These are phyloP conservation scores for Penicilliopsis zonata DNA, from an alignment of 495 filamentous ascomycete genomes.

Conservation along the genomic window DNA sequence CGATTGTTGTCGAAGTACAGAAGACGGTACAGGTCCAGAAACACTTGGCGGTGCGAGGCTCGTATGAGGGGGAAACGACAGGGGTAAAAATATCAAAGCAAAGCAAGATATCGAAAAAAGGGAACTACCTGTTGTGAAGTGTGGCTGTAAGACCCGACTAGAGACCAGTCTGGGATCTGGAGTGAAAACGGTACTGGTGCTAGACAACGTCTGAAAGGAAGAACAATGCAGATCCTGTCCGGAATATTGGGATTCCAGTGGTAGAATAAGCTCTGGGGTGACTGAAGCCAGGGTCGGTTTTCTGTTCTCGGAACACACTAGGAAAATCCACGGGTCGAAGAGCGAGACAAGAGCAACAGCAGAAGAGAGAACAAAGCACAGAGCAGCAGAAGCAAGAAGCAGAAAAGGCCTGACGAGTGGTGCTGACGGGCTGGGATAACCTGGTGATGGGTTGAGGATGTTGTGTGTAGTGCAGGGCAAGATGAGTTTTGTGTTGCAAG, in stretches of 20 bases:
- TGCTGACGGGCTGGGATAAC: too few species aligned
- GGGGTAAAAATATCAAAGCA: conserved; percentile 5
- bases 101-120: conserved; percentile 15
- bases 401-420: too few species aligned
- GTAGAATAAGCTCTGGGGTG: conserved; percentile 5
- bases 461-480: too few species aligned
- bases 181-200: neutral
- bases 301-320: conserved; percentile 1
- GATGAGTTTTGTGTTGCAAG: too few species aligned
- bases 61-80: conserved; percentile 8
- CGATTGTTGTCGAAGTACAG: too few species aligned
- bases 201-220: conserved; percentile 12
- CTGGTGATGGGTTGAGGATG: too few species aligned
- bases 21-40: conserved; percentile 13
- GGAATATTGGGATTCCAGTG: conserved; percentile 16
- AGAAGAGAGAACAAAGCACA: too few species aligned
- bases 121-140: conserved; percentile 33
- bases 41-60: conserved; percentile 6
- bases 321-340: neutral
- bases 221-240: conserved; percentile 30
- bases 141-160: conserved; percentile 14
- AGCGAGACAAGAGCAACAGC: too few species aligned
- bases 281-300: conserved; percentile 12
- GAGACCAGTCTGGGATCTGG: conserved; percentile 17
- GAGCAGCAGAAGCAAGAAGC: too few species aligned